Conservation (phyloP, 179 eudicot genomes). For the Patellifolia procumbens region DNA sequence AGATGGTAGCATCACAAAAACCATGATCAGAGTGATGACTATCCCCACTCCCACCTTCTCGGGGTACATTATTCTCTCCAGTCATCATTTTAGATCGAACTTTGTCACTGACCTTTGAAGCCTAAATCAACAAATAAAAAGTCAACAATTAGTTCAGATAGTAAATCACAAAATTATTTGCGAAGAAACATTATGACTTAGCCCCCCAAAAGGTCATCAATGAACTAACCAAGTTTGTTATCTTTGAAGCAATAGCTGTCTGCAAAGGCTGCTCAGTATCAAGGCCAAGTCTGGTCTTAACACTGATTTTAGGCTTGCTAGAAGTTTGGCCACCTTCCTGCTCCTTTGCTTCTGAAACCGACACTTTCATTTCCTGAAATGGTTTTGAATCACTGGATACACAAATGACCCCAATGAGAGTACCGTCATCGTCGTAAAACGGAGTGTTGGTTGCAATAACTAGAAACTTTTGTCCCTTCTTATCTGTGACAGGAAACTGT, state of each 20-base stretch:
- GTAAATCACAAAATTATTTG: conserved; percentile 10
- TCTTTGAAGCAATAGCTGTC: conserved; percentile 73
- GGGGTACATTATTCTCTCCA: conserved; percentile 46
- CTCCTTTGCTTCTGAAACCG: conserved; percentile 30
- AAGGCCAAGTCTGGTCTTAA: conserved; percentile 70
- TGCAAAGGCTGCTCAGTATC: conserved; percentile 88
- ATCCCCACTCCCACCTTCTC: conserved; percentile 71
- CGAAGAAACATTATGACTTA: background rate
- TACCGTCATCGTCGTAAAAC: conserved; percentile 77
- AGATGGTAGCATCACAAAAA: conserved; percentile 37
- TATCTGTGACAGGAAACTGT: conserved; percentile 67
- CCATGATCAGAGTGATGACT: conserved; percentile 72
- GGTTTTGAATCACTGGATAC: conserved; percentile 66
- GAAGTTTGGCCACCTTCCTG: conserved; percentile 40
- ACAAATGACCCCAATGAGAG: conserved; percentile 69
- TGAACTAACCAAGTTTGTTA: conserved; percentile 71
- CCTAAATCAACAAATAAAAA: conserved; percentile 48
- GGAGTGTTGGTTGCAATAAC: conserved; percentile 73
- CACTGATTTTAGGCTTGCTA: conserved; percentile 43
- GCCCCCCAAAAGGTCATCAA: background rate
- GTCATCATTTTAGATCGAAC: conserved; percentile 73
- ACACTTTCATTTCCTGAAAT: conserved; percentile 42
- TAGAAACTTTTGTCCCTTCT: conserved; percentile 54
- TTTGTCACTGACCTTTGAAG: conserved; percentile 84
- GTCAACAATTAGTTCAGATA: conserved; percentile 19